Evolutionary conservation across 139 green algal genomes (phyloP).

Genomic region (Chlorella sp.): DNA sequence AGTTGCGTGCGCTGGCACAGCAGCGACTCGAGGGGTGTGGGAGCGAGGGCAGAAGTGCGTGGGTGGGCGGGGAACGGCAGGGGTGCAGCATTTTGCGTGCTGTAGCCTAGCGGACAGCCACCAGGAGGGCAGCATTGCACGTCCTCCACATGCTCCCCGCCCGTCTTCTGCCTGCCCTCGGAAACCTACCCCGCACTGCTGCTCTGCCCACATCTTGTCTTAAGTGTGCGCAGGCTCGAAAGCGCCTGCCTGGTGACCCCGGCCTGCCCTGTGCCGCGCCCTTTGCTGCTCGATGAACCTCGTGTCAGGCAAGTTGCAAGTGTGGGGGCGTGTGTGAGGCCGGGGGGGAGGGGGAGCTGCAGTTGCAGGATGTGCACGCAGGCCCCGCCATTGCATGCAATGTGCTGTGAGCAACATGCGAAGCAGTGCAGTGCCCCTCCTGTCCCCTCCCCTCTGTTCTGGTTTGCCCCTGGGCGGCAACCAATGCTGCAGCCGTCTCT

Average conservation of each 20-base stretch:
- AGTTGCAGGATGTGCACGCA: no score
- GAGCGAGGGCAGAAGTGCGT: no score
- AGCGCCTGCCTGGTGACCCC: conserved; percentile 8
- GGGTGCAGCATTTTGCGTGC: no score
- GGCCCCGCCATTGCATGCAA: no score
- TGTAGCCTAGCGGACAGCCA: no score
- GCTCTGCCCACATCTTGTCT: neutral
- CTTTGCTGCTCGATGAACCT: conserved; percentile 11
- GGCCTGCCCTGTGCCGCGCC: conserved; percentile 13
- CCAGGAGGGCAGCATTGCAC: neutral
- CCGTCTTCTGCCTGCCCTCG: neutral
- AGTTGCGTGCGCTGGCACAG: neutral
- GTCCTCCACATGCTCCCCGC: neutral
- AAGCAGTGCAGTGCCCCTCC: neutral
- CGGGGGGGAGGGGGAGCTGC: no score
- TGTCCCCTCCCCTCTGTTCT: neutral
- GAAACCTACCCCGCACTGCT: neutral
- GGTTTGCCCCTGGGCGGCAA: neutral
- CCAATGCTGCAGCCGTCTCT: no score
- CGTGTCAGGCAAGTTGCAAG: neutral
- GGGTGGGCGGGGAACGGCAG: no score
- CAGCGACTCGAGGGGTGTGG: neutral
- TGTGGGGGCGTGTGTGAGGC: neutral
- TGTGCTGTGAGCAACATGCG: neutral
- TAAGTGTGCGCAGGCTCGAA: conserved; percentile 21